Evolutionary conservation across 257 asterid genomes (phyloP), one percentile per base, ranked within the genome.

Genomic region (Primulina eburnea): DNA sequence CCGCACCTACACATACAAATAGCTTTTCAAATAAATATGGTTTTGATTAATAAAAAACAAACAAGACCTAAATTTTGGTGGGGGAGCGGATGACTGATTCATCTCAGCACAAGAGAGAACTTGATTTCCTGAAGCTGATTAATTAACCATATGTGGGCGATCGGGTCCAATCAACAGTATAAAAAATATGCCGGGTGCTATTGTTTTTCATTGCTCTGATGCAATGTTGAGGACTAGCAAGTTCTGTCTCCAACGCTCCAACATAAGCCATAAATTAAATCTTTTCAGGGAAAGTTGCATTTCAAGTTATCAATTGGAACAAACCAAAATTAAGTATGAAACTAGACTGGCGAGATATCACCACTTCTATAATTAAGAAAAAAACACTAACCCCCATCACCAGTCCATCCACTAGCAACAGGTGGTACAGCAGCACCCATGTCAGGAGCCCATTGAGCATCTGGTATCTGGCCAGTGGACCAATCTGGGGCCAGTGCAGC

Each of bases 401-500:
- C 83, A 43, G 78, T 37, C 86, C 86, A 79, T 2, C 84, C 76
- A 70, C 78, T 34, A 0, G 78, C 65, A 20, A 24, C 81, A 4
- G 79, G 67, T 21, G 82, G 53, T 37, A 55, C 26, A 34, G 77
- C 60, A 35, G 64, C 60, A 14, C 76, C 67, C 8, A 62, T 10
- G 4, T 80, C 83, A 2, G 87, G 75, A 43, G 68, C 20, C 87
- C 85, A 82, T 28, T 78, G 85, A 37, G 79, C 72, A 26, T 84
- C 85, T 3, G 86, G 85, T 69, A 85, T 82, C 70, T 78, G 81
- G 35, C 70, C 72, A 37, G 74, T 85, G 7, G 85, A 60, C 84
- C 87, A 85, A 24, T 85, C 89, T 32, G 57, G 83, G 47, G 77
- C 82, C n/a, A 53, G 59, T 2, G 81, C 69, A 18, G 81, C 69